These are phyloP conservation scores for Solanum sejunctum DNA, from an alignment of 257 asterid species.

Conservation along the genomic window DNA sequence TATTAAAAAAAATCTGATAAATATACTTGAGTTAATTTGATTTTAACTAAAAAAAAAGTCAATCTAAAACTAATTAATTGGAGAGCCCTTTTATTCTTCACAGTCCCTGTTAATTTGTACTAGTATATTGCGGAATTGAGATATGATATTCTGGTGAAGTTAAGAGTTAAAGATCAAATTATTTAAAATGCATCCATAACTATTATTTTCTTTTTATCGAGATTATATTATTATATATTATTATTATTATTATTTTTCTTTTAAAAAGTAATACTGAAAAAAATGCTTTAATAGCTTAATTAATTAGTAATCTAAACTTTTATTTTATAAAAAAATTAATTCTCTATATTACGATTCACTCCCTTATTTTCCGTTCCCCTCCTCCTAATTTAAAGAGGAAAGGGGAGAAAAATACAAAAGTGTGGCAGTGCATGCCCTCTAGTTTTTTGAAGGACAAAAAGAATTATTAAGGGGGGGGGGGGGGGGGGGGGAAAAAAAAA, in stretches of 20 bases:
- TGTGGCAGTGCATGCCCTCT: not conserved
- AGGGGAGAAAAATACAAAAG: not conserved
- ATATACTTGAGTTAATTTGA: too few relatives aligned
- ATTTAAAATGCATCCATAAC: not conserved
- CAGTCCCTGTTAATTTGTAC: not conserved
- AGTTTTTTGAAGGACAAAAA: not conserved
- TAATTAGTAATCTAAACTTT: too few relatives aligned
- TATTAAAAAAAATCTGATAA: too few relatives aligned
- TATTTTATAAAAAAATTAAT: too few relatives aligned
- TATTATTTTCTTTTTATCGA: not conserved
- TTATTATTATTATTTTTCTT: not conserved
- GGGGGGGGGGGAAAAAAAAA: too few relatives aligned
- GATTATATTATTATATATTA: not conserved
- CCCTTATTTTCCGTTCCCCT: too few relatives aligned
- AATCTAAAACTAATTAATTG: too few relatives aligned
- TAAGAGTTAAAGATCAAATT: not conserved
- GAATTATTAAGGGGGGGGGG: constrained; percentile 3
- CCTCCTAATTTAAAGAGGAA: too few relatives aligned
- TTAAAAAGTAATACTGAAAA: not conserved
- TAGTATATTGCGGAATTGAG: not conserved
- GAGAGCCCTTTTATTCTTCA: too few relatives aligned
- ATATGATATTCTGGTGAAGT: not conserved
- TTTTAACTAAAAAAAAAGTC: too few relatives aligned
- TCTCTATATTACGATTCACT: too few relatives aligned
- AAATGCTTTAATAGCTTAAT: too few relatives aligned